Conservation (phyloP, 768 basidiomycete species). For the Rhodotorula sphaerocarpa region DNA sequence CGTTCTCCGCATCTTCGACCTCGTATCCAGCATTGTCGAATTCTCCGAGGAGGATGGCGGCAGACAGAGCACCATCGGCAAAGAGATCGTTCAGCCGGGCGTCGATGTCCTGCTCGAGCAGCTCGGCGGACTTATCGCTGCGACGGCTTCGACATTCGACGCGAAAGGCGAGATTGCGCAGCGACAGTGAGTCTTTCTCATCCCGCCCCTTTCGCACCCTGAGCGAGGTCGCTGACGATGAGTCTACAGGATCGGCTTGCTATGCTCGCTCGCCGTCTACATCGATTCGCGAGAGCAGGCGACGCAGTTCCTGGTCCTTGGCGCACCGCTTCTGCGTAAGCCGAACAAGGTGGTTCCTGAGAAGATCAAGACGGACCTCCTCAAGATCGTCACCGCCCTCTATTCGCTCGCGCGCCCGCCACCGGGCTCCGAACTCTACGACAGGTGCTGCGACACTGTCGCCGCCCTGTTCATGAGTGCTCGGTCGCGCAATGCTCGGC, state of each 20-base stretch:
- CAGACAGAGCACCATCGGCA: conserved; percentile 46
- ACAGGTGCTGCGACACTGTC: conserved; percentile 53
- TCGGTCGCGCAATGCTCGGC: conserved; percentile 62
- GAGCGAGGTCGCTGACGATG: no score
- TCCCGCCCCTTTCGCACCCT: no score
- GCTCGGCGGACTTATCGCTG: conserved; percentile 60
- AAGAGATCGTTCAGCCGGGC: conserved; percentile 59
- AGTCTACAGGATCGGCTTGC: conserved; percentile 51
- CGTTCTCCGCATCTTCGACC: conserved; percentile 70
- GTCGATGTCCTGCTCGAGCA: conserved; percentile 63
- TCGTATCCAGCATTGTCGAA: conserved; percentile 59
- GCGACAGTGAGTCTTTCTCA: conserved; percentile 50
- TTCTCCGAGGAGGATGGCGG: conserved; percentile 52
- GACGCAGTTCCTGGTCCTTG: conserved; percentile 59
- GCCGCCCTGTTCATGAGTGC: conserved; percentile 69
- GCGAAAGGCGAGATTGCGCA: conserved; percentile 54
- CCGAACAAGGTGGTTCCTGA: conserved; percentile 70
- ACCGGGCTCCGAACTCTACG: conserved; percentile 40
- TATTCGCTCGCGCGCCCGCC: conserved; percentile 49
- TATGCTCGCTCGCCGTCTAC: conserved; percentile 70
- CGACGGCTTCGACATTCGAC: conserved; percentile 47
- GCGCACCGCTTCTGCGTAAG: conserved; percentile 70
- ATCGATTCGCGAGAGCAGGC: conserved; percentile 65
- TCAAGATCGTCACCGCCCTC: conserved; percentile 61
- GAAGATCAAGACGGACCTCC: conserved; percentile 71